Evolutionary conservation across 1,139 yeast genomes (phyloP).

Genomic region (Kodamaea anthophila): DNA sequence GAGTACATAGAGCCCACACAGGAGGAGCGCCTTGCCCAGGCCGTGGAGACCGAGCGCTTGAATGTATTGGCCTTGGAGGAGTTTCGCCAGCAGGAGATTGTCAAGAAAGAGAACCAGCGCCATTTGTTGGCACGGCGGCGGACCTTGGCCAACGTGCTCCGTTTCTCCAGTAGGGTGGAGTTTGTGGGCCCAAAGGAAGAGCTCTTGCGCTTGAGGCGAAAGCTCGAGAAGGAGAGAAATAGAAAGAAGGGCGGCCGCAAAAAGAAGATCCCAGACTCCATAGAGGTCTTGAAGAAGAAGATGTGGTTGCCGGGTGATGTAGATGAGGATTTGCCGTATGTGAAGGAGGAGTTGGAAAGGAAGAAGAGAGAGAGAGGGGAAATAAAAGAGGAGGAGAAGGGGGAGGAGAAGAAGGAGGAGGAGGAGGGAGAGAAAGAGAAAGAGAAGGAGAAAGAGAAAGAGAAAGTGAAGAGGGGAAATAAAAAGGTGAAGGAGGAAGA

Average conservation of each 20-base stretch:
- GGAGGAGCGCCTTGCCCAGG: constrained; percentile 79
- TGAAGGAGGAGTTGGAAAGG: constrained; percentile 18
- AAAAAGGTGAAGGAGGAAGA: neutral
- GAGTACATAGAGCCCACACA: constrained; percentile 62
- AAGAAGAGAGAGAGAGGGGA: constrained; percentile 4
- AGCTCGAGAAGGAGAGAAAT: constrained; percentile 5
- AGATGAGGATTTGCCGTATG: constrained; percentile 31
- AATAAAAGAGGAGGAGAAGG: constrained; percentile 1
- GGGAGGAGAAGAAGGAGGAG: constrained; percentile 2
- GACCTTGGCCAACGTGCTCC: constrained; percentile 50
- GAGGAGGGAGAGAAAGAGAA: neutral
- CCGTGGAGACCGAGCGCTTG: constrained; percentile 74
- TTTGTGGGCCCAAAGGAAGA: constrained; percentile 49
- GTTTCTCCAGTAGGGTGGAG: constrained; percentile 40
- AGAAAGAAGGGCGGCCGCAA: constrained; percentile 29
- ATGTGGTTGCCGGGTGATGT: constrained; percentile 31
- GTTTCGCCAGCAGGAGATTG: constrained; percentile 80
- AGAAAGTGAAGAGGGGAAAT: constrained; percentile 2
- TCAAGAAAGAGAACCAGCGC: constrained; percentile 70
- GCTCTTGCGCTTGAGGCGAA: constrained; percentile 36
- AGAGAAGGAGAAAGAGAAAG: constrained; percentile 1
- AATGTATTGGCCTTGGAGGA: constrained; percentile 68
- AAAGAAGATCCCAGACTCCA: constrained; percentile 20
- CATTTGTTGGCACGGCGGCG: constrained; percentile 61
- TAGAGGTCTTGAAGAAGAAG: constrained; percentile 6